Percentiles rank a stretch among this genome's conserved stretches.
phyloP scores from a whole-genome alignment of 1,139 yeast genomes.

The Candida anutae region DNA sequence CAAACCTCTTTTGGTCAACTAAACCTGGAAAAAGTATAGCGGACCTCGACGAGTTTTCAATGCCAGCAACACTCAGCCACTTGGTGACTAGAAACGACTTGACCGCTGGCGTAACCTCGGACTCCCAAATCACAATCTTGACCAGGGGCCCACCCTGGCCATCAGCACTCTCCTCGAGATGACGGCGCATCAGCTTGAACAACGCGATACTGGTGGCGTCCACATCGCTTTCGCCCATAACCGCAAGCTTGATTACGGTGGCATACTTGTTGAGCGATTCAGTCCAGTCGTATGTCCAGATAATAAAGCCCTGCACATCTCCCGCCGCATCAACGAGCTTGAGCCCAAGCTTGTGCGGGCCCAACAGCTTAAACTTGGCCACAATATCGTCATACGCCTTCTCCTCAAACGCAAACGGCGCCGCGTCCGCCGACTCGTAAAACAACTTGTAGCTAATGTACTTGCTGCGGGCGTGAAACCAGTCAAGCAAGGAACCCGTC shows the following conservation, averaged over 20 bases:
- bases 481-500: constrained; percentile 25
- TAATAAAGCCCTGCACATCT: constrained; percentile 21
- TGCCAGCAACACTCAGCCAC: constrained; percentile 13
- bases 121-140: constrained; percentile 30
- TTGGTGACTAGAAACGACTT: constrained; percentile 10
- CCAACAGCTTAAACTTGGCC: constrained; percentile 13
- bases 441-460: constrained; percentile 25
- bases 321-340: constrained; percentile 13
- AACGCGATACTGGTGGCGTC: constrained; percentile 14
- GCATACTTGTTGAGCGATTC: constrained; percentile 13
- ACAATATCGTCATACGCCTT: constrained; percentile 19
- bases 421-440: constrained; percentile 9
- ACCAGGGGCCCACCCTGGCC: constrained; percentile 6
- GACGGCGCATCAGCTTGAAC: constrained; percentile 17
- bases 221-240: constrained; percentile 13
- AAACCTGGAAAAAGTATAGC: constrained; percentile 24
- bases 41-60: constrained; percentile 30
- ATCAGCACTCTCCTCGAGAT: constrained; percentile 8
- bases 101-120: constrained; percentile 17
- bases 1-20: constrained; percentile 17
- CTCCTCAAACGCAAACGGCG: constrained; percentile 15
- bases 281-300: constrained; percentile 37
- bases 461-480: constrained; percentile 40
- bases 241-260: constrained; percentile 23
- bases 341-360: constrained; percentile 27